Percentiles rank a stretch among this genome's conserved stretches.
Conservation (phyloP, 2,329 filamentous ascomycete species). For the Penicillium oxalicum region DNA sequence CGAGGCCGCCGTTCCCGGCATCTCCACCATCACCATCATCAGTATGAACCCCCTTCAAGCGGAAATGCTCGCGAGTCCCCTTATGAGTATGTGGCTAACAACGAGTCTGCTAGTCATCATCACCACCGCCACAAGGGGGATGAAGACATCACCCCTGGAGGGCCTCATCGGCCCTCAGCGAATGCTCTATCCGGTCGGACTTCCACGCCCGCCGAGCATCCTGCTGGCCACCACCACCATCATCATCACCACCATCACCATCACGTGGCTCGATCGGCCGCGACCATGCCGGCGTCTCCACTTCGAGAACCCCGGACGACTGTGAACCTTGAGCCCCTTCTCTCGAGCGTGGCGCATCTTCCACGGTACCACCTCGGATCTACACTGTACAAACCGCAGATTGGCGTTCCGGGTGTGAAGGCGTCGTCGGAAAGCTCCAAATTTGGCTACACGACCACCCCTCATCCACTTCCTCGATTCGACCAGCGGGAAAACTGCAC, state of each 20-base stretch:
- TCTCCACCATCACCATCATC: constrained; percentile 55
- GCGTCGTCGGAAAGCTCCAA: constrained; percentile 45
- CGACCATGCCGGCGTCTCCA: constrained; percentile 24
- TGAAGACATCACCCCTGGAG: constrained; percentile 36
- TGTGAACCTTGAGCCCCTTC: constrained; percentile 62
- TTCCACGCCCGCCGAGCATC: constrained; percentile 24
- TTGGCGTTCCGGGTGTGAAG: constrained; percentile 46
- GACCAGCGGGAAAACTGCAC: constrained; percentile 80
- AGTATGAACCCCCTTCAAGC: constrained; percentile 38
- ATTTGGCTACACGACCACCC: constrained; percentile 55
- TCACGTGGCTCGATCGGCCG: constrained; percentile 21
- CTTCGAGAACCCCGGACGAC: constrained; percentile 57
- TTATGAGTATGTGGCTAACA: constrained; percentile 13
- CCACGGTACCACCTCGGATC: constrained; percentile 79
- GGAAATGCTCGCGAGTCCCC: not conserved
- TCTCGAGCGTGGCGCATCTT: constrained; percentile 64
- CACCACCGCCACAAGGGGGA: constrained; percentile 52
- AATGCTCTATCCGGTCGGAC: constrained; percentile 26
- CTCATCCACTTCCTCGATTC: constrained; percentile 69
- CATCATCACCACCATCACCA: constrained; percentile 42
- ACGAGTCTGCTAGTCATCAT: constrained; percentile 36
- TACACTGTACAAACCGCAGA: constrained; percentile 67
- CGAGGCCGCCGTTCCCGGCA: constrained; percentile 60
- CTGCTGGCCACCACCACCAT: constrained; percentile 36
- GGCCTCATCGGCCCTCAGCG: constrained; percentile 23